Conservation (phyloP, 805 yeast genomes). For the Saccharomycopsis sp. region DNA sequence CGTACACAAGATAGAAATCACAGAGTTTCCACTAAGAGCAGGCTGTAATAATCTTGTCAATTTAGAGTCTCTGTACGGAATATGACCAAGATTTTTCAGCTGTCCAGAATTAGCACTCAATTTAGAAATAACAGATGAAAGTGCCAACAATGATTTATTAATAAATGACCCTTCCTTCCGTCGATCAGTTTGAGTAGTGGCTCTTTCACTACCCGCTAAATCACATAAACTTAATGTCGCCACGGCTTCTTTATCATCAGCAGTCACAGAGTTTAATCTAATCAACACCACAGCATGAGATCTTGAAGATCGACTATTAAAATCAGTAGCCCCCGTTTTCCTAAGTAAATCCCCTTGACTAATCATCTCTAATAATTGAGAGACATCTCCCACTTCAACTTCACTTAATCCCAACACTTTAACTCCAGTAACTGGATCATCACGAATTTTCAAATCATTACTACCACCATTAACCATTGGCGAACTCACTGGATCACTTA, state of each 20-base stretch:
- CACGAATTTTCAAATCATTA: constrained; percentile 68
- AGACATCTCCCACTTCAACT: constrained; percentile 46
- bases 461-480: constrained; percentile 14
- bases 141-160: constrained; percentile 82
- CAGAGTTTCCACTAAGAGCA: constrained; percentile 79
- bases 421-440: constrained; percentile 66
- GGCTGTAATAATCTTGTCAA: constrained; percentile 87
- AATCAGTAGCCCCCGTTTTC: constrained; percentile 84
- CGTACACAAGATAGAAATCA: constrained; percentile 82
- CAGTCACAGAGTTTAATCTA: constrained; percentile 41
- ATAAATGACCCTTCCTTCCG: constrained; percentile 91
- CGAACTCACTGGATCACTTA: constrained; percentile 31
- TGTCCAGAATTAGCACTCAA: constrained; percentile 40
- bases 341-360: constrained; percentile 66
- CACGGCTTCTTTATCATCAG: constrained; percentile 32
- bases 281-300: constrained; percentile 87
- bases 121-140: constrained; percentile 88
- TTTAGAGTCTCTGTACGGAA: constrained; percentile 92
- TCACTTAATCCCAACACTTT: constrained; percentile 69
- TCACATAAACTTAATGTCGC: constrained; percentile 83
- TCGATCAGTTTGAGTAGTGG: constrained; percentile 55
- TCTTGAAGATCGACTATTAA: constrained; percentile 78
- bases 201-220: constrained; percentile 94
- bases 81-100: constrained; percentile 42
- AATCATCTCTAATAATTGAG: constrained; percentile 55